Conservation (phyloP, 192 early-diverging fungal species). For the Podila verticillata region DNA sequence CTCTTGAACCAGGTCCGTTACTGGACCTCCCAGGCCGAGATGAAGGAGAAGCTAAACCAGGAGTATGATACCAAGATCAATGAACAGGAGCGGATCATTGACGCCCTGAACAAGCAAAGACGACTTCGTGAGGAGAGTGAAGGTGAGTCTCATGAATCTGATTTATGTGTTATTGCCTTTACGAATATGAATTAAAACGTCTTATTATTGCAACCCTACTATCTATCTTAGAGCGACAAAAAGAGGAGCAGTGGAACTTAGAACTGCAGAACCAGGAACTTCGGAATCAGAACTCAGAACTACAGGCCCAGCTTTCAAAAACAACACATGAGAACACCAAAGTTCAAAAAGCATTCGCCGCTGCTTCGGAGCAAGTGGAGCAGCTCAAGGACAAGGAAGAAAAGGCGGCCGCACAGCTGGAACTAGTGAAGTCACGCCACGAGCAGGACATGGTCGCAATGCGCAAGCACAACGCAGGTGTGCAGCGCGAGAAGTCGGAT, state of each 20-base stretch:
- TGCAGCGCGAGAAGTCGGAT: conserved; percentile 71
- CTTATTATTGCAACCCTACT: neutral
- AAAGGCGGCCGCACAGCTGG: conserved; percentile 48
- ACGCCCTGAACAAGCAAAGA: conserved; percentile 58
- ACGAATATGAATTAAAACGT: too few relatives aligned
- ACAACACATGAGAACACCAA: conserved; percentile 64
- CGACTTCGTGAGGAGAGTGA: conserved; percentile 64
- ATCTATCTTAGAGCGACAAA: conserved; percentile 56
- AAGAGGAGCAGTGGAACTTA: conserved; percentile 66
- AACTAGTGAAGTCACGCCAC: conserved; percentile 61
- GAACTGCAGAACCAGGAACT: conserved; percentile 62
- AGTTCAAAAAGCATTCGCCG: conserved; percentile 59
- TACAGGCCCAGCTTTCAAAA: conserved; percentile 56
- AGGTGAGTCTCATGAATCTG: conserved; percentile 45
- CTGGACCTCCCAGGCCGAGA: conserved; percentile 47
- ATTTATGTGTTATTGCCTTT: too few relatives aligned
- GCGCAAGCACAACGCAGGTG: conserved; percentile 60
- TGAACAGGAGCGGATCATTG: conserved; percentile 62
- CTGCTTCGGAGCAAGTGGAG: conserved; percentile 66
- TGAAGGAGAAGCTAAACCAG: conserved; percentile 48
- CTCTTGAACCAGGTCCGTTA: conserved; percentile 47
- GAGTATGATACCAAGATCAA: conserved; percentile 61
- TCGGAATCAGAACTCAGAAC: conserved; percentile 51
- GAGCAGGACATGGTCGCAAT: conserved; percentile 70
- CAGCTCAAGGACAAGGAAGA: conserved; percentile 69